Base-by-base conservation (phyloP, 169 alveolate species). In the Cyclospora cayetanensis region DNA sequence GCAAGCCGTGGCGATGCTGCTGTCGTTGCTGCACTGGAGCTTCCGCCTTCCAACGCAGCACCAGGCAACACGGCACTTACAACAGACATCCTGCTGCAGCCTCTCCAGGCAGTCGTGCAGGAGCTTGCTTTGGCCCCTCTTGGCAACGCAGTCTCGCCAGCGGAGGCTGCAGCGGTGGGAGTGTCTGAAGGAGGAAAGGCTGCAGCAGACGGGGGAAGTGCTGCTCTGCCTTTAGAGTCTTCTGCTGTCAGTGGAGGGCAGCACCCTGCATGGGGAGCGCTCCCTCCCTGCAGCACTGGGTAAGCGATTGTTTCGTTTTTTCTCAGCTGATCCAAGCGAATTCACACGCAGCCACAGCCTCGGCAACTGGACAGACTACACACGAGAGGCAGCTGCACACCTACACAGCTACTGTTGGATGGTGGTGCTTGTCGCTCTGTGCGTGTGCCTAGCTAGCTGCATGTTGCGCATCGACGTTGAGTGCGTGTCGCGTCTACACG, bases 251-350 rank as follows among this genome's bases (percentile, higher is more conserved):
- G 82, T 37, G 82, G 55, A 31, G 82, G 82, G 82, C 82, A 34
- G 53, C 82, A 70, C n/a, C 82, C 82, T n/a, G 46, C 82, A 3
- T 70, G 82, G 82, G 82, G 82, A 3, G 9, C 18, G 82, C 52
- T 70, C 25, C 20, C 82, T 9, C 82, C 82, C 41, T 70, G 82
- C 52, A 70, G 82, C 82, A 31, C 82, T 15, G 82, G 82, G 82
- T 70, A 34, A 3, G 82, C 25, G 29, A 27, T 11, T n/a, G n/a
- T n/a, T n/a, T n/a, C n/a, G n/a, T n/a, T n/a, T n/a, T n/a, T n/a
- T n/a, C n/a, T n/a, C n/a, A n/a, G n/a, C n/a, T n/a, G n/a, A n/a
- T n/a, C n/a, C n/a, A n/a, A n/a, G n/a, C n/a, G n/a, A n/a, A n/a
- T n/a, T n/a, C n/a, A n/a, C n/a, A n/a, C n/a, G n/a, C n/a, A n/a